These are phyloP conservation scores for Lecanoromycetidae sp. DNA, from an alignment of 2,329 filamentous ascomycete species.

Conservation along the genomic window DNA sequence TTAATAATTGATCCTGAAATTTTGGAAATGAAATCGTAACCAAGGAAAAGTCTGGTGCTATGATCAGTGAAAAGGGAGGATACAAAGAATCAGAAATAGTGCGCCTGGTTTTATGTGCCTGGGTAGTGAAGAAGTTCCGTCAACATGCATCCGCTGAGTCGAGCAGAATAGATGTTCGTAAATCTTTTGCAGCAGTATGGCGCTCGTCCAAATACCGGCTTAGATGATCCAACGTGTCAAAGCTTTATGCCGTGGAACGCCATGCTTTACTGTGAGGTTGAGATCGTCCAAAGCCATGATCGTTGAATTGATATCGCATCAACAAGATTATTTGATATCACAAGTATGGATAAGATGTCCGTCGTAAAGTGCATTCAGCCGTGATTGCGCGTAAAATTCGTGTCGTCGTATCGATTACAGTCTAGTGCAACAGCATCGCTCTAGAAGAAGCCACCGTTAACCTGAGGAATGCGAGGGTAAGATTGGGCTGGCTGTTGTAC, in stretches of 20 bases:
- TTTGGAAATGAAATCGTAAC: conserved; percentile 1
- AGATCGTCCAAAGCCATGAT: conserved; percentile 1
- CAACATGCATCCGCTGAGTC: conserved; percentile 5
- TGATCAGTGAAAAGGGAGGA: neutral
- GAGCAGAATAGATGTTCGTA: conserved; percentile 5
- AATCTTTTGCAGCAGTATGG: conserved; percentile 2
- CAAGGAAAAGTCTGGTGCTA: neutral
- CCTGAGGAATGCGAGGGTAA: conserved; percentile 16
- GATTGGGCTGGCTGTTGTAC: conserved; percentile 15
- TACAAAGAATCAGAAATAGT: conserved; percentile 2
- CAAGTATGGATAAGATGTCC: conserved; percentile 6
- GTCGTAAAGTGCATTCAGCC: conserved; percentile 5
- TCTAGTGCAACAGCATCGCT: conserved; percentile 4
- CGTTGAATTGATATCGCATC: conserved; percentile 3
- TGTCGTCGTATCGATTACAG: conserved; percentile 13
- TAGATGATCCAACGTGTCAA: neutral
- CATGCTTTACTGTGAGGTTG: conserved; percentile 6
- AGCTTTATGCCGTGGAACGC: neutral
- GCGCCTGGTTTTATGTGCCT: neutral
- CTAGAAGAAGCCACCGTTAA: conserved; percentile 16
- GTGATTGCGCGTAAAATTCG: conserved; percentile 12
- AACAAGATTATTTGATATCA: neutral
- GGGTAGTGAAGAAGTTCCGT: neutral
- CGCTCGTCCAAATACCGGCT: neutral
- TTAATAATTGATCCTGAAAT: neutral